Conservation (phyloP, 2,329 filamentous ascomycete species). For the Trichoderma oligosporum region DNA sequence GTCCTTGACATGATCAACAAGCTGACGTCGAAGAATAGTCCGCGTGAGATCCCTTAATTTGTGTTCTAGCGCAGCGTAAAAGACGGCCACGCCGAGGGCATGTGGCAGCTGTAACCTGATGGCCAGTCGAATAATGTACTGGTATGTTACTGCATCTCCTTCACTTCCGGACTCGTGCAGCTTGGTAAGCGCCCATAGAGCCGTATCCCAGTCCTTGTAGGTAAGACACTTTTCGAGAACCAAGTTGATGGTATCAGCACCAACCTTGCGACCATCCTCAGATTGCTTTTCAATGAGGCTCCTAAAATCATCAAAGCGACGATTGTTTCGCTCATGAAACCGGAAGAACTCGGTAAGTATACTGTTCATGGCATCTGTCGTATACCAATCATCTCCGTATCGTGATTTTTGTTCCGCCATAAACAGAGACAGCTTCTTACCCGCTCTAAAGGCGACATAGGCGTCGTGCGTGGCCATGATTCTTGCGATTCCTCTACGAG, state of each 20-base stretch:
- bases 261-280: conserved; percentile 26
- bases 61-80: conserved; percentile 33
- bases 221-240: conserved; percentile 34
- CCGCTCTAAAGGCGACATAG: conserved; percentile 38
- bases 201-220: conserved; percentile 31
- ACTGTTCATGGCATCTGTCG: conserved; percentile 33
- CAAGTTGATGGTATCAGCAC: conserved; percentile 36
- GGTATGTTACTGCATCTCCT: conserved; percentile 35
- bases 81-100: conserved; percentile 32
- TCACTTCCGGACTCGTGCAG: conserved; percentile 24
- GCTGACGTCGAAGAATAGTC: conserved; percentile 25
- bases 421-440: conserved; percentile 37
- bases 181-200: conserved; percentile 31
- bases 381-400: conserved; percentile 48
- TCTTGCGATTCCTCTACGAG: conserved; percentile 38
- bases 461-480: conserved; percentile 44
- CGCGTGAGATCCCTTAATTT: conserved; percentile 29
- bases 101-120: conserved; percentile 31
- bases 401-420: conserved; percentile 38
- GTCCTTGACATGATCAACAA: conserved; percentile 27
- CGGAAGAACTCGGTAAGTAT: conserved; percentile 43
- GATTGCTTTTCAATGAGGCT: conserved; percentile 27
- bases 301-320: conserved; percentile 28
- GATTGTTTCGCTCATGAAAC: conserved; percentile 31
- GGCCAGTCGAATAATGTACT: conserved; percentile 38